Conservation (phyloP, 163 green algal genomes). For the Scenedesmus sp. region DNA sequence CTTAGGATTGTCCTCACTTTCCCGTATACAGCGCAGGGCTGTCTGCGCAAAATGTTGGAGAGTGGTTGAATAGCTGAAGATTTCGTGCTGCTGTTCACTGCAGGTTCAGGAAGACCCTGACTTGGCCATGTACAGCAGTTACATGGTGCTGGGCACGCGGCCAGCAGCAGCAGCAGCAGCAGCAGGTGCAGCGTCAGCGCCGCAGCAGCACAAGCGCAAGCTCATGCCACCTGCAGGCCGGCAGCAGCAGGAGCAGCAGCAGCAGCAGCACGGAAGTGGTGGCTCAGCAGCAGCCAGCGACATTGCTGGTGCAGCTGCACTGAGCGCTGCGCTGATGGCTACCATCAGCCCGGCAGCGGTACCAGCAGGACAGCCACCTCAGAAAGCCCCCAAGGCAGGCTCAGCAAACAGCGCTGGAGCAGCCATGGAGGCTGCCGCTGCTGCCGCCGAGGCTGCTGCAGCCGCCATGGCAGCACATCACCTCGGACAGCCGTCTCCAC, state of each 20-base stretch:
- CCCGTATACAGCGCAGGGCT: too few species aligned
- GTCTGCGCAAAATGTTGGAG: too few species aligned
- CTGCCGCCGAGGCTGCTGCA: constrained; percentile 20
- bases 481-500: background rate
- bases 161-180: background rate
- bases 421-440: constrained; percentile 10
- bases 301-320: constrained; percentile 20
- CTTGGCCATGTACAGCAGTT: background rate
- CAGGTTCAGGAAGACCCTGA: constrained; percentile 17
- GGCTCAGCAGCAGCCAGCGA: constrained; percentile 15
- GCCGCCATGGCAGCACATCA: background rate
- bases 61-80: too few species aligned
- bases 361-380: background rate
- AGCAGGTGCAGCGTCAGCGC: background rate
- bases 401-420: background rate
- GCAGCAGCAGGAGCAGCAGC: constrained; percentile 14
- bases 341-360: background rate
- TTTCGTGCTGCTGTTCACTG: background rate
- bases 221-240: background rate
- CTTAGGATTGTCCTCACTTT: too few species aligned
- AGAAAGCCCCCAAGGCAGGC: background rate
- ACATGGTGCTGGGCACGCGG: constrained; percentile 27
- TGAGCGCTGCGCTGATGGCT: background rate
- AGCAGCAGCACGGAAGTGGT: background rate
- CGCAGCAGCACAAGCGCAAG: background rate